phyloP scores from a whole-genome alignment of 192 early-diverging fungal genomes.

The Phlyctochytrium arcticum region DNA sequence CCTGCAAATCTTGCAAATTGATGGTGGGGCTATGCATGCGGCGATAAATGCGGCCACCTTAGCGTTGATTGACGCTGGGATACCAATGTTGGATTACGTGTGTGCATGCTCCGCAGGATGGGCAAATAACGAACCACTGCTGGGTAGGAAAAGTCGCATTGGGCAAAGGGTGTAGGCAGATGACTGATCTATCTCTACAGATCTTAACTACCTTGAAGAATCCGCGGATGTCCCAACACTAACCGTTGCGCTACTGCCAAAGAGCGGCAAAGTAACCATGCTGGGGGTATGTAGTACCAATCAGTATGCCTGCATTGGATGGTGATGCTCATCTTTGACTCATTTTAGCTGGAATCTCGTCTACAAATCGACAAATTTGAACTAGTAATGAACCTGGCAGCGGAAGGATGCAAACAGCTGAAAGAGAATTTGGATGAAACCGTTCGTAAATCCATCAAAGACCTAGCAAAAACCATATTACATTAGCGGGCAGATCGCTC shows the following conservation, averaged over 20 bases:
- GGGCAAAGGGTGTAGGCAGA: neutral
- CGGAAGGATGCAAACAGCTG: constrained; percentile 65
- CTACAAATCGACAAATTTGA: constrained; percentile 80
- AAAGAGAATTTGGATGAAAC: constrained; percentile 56
- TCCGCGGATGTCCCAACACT: constrained; percentile 80
- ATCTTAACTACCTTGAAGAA: constrained; percentile 89
- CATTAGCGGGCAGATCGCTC: no score
- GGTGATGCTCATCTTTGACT: neutral
- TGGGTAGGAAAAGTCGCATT: constrained; percentile 42
- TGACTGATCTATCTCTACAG: constrained; percentile 26
- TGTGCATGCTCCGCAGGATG: constrained; percentile 72
- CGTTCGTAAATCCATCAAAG: constrained; percentile 34
- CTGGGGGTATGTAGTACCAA: constrained; percentile 49
- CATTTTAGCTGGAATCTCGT: constrained; percentile 72
- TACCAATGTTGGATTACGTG: constrained; percentile 79
- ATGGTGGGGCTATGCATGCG: constrained; percentile 72
- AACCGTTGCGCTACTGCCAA: constrained; percentile 79
- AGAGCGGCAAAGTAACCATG: constrained; percentile 77
- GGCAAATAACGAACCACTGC: constrained; percentile 67
- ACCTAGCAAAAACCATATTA: constrained; percentile 21
- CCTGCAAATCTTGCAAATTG: constrained; percentile 88
- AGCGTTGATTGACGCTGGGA: constrained; percentile 76
- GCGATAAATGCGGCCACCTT: constrained; percentile 61
- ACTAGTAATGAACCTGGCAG: constrained; percentile 58
- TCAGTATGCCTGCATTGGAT: neutral